phyloP scores from a whole-genome alignment of 768 basidiomycete species.

The Boletus rufocinnamomeus region DNA sequence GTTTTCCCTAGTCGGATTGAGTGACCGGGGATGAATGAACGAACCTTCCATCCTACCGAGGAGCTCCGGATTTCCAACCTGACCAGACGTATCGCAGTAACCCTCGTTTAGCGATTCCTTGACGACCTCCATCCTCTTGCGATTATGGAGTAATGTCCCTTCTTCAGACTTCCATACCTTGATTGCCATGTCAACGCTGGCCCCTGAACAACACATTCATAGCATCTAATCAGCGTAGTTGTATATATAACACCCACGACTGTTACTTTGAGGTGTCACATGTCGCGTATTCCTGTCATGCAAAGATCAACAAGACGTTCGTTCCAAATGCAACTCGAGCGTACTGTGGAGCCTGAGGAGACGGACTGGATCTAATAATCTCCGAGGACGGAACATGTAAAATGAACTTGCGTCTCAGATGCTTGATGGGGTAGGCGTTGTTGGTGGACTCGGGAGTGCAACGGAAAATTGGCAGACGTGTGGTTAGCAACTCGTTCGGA shows the following conservation, averaged over 20 bases:
- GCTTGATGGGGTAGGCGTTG: slow-evolving; percentile 17
- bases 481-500: slow-evolving; percentile 2
- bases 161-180: slow-evolving; percentile 72
- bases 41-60: slow-evolving; percentile 59
- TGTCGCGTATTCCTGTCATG: slow-evolving; percentile 22
- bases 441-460: slow-evolving; percentile 10
- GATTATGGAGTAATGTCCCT: slow-evolving; percentile 58
- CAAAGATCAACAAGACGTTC: neutral
- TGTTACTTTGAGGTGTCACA: slow-evolving; percentile 47
- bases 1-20: slow-evolving; percentile 49
- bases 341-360: slow-evolving; percentile 26
- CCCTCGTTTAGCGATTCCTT: slow-evolving; percentile 78
- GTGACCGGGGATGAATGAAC: neutral
- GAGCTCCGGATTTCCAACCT: slow-evolving; percentile 56
- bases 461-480: neutral
- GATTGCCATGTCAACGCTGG: slow-evolving; percentile 72
- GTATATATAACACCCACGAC: slow-evolving; percentile 35
- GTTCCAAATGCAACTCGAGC: neutral
- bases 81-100: slow-evolving; percentile 78
- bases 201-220: slow-evolving; percentile 32
- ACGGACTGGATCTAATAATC: slow-evolving; percentile 12
- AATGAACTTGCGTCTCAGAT: slow-evolving; percentile 29
- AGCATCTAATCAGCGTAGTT: neutral
- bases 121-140: slow-evolving; percentile 67
- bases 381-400: slow-evolving; percentile 24